Evolutionary conservation across 2,329 filamentous ascomycete genomes (phyloP), one percentile per base, ranked within the genome.

Genomic region (Penicillium hordei): DNA sequence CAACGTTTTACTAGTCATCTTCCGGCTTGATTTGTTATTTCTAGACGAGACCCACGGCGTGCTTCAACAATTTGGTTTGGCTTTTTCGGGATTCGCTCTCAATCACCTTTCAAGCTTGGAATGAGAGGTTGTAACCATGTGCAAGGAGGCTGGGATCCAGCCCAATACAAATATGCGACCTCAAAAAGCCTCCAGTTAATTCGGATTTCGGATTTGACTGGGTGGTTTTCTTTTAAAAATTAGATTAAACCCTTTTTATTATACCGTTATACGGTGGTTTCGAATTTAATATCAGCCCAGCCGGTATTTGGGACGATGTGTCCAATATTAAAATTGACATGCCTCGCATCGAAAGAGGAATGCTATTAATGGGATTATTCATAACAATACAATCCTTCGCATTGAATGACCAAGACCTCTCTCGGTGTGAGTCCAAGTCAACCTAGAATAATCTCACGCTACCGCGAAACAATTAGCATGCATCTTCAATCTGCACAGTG

Each of bases 141-240:
- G 29, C 10, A 46, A 46, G 39, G 27, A 51, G 49, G 49, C 36
- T 13, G 6, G 19, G 36, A 29, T 36, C 50, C 40, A 52, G 31
- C 50, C 50, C 21, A 15, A 17, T 27, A 19, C 39, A 52, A 46
- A 21, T 45, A 52, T 45, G 40, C n/a, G 12, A 52, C 17, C 5
- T 9, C 4, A 17, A 27, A 21, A 36, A 13, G 13, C 31, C 5
- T 25, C 4, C n/a, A 34, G 6, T 5, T 45, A 15, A 36, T 25
- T 33, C 33, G 6, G 7, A 31, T n/a, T n/a, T n/a, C n/a, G n/a
- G n/a, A n/a, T 17, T 33, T n/a, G 29, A 19, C 9, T 5, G 5
- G 13, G 13, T 33, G 2, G 5, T 15, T 33, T 33, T 1, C 0
- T 33, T 33, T 15, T 17, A 8, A 34, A 34, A 19, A n/a, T 38